A percentile compares a stretch with the other conserved stretches of the same genome.
These are phyloP conservation scores for Coemansia guatemalensis DNA, from an alignment of 192 early-diverging fungal species.

Conservation along the genomic window DNA sequence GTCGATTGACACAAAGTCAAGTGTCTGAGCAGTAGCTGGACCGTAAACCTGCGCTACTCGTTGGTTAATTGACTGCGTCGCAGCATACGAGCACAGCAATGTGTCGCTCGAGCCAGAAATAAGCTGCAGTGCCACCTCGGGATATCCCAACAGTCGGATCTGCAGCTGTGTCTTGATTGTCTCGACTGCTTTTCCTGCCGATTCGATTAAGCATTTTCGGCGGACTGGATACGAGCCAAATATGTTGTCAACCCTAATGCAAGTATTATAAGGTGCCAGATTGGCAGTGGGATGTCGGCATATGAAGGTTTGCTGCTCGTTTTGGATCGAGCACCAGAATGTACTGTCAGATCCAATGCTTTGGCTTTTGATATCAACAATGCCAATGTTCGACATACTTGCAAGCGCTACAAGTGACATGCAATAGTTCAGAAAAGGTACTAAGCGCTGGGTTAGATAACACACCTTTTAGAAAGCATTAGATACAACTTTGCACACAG, in stretches of 20 bases:
- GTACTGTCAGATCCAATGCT: background rate
- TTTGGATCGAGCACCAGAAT: slow-evolving; percentile 17
- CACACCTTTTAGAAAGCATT: background rate
- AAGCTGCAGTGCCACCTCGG: slow-evolving; percentile 34
- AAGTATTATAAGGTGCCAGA: slow-evolving; percentile 13
- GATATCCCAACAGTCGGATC: slow-evolving; percentile 23
- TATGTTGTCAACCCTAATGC: slow-evolving; percentile 28
- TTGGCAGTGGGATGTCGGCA: background rate
- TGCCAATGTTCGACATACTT: slow-evolving; percentile 37
- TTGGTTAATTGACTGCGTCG: slow-evolving; percentile 33
- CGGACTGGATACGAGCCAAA: slow-evolving; percentile 36
- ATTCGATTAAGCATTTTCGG: slow-evolving; percentile 15
- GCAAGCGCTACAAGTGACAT: slow-evolving; percentile 28
- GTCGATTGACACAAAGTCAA: slow-evolving; percentile 36
- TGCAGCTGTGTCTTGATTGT: slow-evolving; percentile 21
- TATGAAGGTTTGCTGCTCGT: slow-evolving; percentile 17
- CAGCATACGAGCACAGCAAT: slow-evolving; percentile 20
- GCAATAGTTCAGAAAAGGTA: background rate
- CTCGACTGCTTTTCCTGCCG: slow-evolving; percentile 14
- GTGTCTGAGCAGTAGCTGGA: slow-evolving; percentile 14
- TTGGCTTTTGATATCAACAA: slow-evolving; percentile 26
- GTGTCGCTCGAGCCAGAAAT: background rate
- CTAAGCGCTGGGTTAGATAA: background rate
- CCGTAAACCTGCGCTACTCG: slow-evolving; percentile 39
- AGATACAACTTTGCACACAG: background rate